Evolutionary conservation across 164 flowering plant genomes (phyloP).

Genomic region (Vitis cinerea): DNA sequence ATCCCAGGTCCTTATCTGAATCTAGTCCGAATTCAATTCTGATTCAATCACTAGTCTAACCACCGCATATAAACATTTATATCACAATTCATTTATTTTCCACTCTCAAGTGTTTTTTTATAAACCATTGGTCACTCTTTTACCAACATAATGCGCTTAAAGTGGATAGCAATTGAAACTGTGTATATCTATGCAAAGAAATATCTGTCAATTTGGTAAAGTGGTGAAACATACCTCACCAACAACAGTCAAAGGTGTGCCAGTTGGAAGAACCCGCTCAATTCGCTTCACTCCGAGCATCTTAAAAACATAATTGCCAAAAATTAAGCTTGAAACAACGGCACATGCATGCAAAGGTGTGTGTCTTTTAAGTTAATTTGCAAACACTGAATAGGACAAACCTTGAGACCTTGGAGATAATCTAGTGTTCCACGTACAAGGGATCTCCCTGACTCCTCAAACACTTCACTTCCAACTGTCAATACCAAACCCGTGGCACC

Average conservation of each 20-base stretch:
- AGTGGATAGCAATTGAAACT: too few relatives aligned
- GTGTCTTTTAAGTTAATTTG: background rate
- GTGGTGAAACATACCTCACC: constrained; percentile 71
- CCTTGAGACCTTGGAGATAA: constrained; percentile 98
- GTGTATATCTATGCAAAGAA: too few relatives aligned
- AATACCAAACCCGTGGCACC: constrained; percentile 80
- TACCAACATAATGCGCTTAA: too few relatives aligned
- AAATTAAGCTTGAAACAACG: constrained; percentile 5
- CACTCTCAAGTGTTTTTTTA: too few relatives aligned
- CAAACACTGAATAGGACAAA: constrained; percentile 24
- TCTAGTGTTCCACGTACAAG: constrained; percentile 92
- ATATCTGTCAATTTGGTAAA: too few relatives aligned
- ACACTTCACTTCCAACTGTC: constrained; percentile 87
- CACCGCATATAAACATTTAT: too few relatives aligned
- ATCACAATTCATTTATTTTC: too few relatives aligned
- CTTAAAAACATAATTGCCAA: constrained; percentile 35
- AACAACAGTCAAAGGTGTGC: constrained; percentile 89
- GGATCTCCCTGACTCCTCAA: constrained; percentile 94
- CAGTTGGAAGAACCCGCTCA: constrained; percentile 93
- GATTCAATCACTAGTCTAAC: too few relatives aligned
- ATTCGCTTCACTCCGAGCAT: constrained; percentile 98
- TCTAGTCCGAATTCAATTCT: too few relatives aligned
- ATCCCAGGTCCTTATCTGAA: too few relatives aligned
- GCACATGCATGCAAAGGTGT: background rate
- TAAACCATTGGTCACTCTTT: too few relatives aligned